Evolutionary conservation across 305 asterid species (phyloP).

Genomic region (Solanum aculeatissimum): DNA sequence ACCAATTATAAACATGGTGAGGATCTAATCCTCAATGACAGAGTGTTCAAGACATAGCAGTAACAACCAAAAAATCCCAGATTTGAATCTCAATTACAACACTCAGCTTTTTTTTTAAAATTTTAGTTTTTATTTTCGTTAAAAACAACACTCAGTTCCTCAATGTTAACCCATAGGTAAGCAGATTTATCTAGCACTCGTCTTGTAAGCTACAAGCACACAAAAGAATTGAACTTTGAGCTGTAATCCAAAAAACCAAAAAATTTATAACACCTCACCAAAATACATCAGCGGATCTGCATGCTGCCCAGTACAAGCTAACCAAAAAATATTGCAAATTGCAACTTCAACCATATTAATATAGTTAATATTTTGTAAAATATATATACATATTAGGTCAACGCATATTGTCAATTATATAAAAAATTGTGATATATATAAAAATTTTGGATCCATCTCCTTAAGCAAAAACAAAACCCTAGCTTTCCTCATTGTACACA

Average conservation of each 20-base stretch:
- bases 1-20: neutral
- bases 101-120: too few relatives aligned
- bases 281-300: neutral
- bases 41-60: neutral
- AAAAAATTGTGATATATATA: neutral
- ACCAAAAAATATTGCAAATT: neutral
- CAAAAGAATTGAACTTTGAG: neutral
- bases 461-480: neutral
- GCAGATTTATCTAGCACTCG: neutral
- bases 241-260: neutral
- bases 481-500: neutral
- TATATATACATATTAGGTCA: neutral
- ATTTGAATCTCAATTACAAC: neutral
- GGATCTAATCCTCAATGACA: neutral
- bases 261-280: neutral
- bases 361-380: neutral
- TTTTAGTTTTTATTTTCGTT: too few relatives aligned
- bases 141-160: neutral
- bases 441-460: neutral
- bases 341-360: neutral
- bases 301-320: neutral
- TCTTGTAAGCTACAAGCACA: neutral
- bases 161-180: neutral
- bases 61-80: neutral
- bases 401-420: neutral